phyloP scores from a whole-genome alignment of 140 eudicot genomes.

The Ambrosia hybrid region DNA sequence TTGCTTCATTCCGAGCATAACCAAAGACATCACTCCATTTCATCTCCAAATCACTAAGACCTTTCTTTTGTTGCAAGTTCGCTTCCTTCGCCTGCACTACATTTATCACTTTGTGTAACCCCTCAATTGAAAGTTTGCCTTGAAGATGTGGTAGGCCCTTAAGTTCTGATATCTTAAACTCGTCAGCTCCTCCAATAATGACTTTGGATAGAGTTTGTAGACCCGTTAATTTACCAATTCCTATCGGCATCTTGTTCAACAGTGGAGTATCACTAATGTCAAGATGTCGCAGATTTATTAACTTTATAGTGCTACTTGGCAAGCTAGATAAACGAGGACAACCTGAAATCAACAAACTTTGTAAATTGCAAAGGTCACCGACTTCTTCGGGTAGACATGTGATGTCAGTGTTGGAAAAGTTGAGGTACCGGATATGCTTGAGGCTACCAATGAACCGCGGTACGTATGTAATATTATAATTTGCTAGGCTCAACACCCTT shows the following conservation, averaged over 20 bases:
- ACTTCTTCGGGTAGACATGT: conserved; percentile 29
- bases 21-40: conserved; percentile 39
- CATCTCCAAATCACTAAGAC: conserved; percentile 36
- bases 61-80: conserved; percentile 24
- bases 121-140: conserved; percentile 35
- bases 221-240: conserved; percentile 31
- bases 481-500: conserved; percentile 38
- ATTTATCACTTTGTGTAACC: conserved; percentile 39
- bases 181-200: conserved; percentile 23
- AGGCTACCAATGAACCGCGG: conserved; percentile 39
- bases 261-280: conserved; percentile 34
- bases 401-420: conserved; percentile 31
- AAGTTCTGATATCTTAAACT: conserved; percentile 31
- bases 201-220: conserved; percentile 34
- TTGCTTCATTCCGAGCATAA: conserved; percentile 7
- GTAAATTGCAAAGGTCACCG: conserved; percentile 22
- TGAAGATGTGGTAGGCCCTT: conserved; percentile 35
- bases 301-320: conserved; percentile 36
- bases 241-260: conserved; percentile 33
- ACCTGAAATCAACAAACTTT: conserved; percentile 31
- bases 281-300: conserved; percentile 45
- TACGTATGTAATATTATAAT: conserved; percentile 26
- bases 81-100: conserved; percentile 36
- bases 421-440: conserved; percentile 37
- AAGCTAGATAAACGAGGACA: conserved; percentile 37